A percentile compares a stretch with the other conserved stretches of the same genome.
phyloP scores from a whole-genome alignment of 345 rosid genomes.

The Angophora floribunda region DNA sequence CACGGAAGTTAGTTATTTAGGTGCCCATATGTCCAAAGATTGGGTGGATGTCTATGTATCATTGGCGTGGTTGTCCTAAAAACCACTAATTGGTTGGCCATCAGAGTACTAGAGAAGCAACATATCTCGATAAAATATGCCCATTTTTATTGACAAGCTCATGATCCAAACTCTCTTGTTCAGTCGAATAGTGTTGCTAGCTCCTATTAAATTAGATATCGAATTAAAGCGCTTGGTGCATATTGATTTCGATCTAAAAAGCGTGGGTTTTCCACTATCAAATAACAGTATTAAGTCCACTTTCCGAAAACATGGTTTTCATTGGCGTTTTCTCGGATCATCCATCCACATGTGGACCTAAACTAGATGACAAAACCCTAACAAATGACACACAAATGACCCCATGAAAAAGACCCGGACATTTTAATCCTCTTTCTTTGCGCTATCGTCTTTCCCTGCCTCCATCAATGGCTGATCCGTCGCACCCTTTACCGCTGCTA shows the following conservation, averaged over 20 bases:
- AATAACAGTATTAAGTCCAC: neutral
- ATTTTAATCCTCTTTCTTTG: neutral
- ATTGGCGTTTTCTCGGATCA: neutral
- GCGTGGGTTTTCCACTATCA: neutral
- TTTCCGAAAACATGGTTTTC: neutral
- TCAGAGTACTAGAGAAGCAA: neutral
- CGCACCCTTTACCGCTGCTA: neutral
- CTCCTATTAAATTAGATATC: neutral
- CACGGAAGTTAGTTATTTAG: neutral
- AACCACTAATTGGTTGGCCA: neutral
- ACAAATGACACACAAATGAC: neutral
- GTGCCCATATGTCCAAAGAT: neutral
- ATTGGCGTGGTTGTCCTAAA: neutral
- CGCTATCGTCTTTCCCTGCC: neutral
- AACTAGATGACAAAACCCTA: neutral
- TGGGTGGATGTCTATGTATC: neutral
- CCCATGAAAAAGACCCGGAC: neutral
- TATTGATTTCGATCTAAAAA: neutral
- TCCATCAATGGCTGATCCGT: neutral
- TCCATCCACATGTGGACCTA: neutral
- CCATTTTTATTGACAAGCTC: neutral
- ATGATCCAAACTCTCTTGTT: neutral
- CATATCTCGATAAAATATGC: neutral
- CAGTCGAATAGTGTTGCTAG: neutral
- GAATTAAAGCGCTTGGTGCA: rapidly evolving